These are phyloP conservation scores for Keithomyces neogunnii DNA, from an alignment of 2,329 filamentous ascomycete species.

Conservation along the genomic window DNA sequence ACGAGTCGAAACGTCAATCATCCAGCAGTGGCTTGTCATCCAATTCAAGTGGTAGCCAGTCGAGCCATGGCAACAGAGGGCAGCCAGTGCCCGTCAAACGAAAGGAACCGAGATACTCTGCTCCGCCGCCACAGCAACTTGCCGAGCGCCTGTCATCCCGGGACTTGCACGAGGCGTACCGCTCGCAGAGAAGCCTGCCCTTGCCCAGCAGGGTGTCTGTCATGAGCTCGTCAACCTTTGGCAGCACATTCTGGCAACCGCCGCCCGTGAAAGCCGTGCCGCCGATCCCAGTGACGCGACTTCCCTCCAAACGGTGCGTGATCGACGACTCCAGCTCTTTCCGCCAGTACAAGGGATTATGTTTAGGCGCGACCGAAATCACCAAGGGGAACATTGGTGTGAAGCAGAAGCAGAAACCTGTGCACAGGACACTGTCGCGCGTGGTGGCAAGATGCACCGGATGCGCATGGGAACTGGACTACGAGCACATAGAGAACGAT, in stretches of 20 bases:
- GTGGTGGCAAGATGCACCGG: slow-evolving; percentile 40
- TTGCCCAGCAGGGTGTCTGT: neutral
- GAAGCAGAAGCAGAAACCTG: slow-evolving; percentile 41
- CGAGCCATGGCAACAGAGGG: slow-evolving; percentile 3
- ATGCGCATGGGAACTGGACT: slow-evolving; percentile 47
- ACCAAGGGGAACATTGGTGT: slow-evolving; percentile 39
- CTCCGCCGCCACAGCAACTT: neutral
- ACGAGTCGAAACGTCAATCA: slow-evolving; percentile 8
- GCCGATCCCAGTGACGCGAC: neutral
- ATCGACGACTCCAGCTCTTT: slow-evolving; percentile 41
- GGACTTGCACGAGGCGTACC: neutral
- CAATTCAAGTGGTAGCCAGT: slow-evolving; percentile 7
- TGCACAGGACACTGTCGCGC: slow-evolving; percentile 17
- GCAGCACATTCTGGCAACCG: neutral
- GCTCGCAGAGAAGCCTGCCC: neutral
- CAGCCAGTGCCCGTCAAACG: slow-evolving; percentile 8
- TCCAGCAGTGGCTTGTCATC: slow-evolving; percentile 10
- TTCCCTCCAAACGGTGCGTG: slow-evolving; percentile 23
- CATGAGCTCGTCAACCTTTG: slow-evolving; percentile 1
- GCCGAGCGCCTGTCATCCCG: neutral
- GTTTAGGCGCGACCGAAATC: slow-evolving; percentile 43
- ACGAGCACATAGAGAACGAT: slow-evolving; percentile 42
- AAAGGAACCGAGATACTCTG: neutral
- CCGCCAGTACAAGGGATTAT: slow-evolving; percentile 44
- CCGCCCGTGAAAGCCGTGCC: neutral